Conservation (phyloP, 2,329 filamentous ascomycete genomes). For the Pyrenophora teres region DNA sequence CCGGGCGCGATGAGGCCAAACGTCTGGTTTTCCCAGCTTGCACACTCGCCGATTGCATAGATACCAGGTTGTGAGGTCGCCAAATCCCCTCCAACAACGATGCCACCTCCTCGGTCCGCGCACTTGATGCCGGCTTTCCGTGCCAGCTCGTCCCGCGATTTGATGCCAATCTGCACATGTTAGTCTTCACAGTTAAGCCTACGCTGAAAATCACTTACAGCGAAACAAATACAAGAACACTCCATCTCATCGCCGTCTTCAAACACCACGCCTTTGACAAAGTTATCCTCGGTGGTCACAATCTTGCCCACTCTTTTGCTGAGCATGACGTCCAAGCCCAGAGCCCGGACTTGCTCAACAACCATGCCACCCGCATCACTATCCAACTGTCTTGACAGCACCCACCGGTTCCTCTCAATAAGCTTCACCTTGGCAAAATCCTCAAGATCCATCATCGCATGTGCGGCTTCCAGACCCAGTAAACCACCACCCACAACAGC, state of each 20-base stretch:
- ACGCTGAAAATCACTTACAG: constrained; percentile 51
- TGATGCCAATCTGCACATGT: constrained; percentile 70
- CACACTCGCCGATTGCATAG: constrained; percentile 90
- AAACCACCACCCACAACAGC: constrained; percentile 84
- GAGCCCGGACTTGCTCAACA: constrained; percentile 75
- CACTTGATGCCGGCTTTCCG: constrained; percentile 71
- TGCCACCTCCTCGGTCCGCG: constrained; percentile 74
- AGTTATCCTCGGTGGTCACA: constrained; percentile 68
- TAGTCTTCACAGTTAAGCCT: constrained; percentile 1
- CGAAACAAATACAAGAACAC: constrained; percentile 85
- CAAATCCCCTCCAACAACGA: constrained; percentile 69
- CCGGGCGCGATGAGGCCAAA: constrained; percentile 89
- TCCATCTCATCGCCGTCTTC: constrained; percentile 79
- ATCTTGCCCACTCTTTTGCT: constrained; percentile 75
- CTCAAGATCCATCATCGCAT: constrained; percentile 86
- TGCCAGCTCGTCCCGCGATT: constrained; percentile 78
- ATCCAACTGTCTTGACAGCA: constrained; percentile 81
- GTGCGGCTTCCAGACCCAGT: constrained; percentile 84
- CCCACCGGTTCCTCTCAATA: constrained; percentile 82
- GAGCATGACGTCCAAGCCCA: constrained; percentile 82
- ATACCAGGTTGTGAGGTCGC: constrained; percentile 73
- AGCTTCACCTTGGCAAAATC: constrained; percentile 75
- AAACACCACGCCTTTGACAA: constrained; percentile 74
- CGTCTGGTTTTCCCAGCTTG: constrained; percentile 84
- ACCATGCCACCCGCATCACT: constrained; percentile 80